Evolutionary conservation across 1,284 basidiomycete genomes (phyloP).

Genomic region (Trametes pubescens): DNA sequence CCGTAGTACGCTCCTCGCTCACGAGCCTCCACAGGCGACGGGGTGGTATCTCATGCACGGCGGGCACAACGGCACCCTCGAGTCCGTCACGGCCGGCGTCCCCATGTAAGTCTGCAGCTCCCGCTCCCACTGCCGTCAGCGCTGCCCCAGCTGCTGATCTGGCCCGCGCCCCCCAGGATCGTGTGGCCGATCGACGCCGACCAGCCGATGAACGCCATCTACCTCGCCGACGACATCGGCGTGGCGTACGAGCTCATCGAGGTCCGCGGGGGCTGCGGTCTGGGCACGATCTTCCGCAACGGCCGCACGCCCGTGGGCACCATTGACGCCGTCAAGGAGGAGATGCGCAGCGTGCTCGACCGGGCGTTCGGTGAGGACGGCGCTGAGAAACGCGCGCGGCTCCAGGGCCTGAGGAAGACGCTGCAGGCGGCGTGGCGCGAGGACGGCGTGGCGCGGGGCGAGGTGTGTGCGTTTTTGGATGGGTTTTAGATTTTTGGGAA

Average conservation of each 20-base stretch:
- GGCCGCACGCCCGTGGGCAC: constrained; percentile 32
- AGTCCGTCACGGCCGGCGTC: constrained; percentile 30
- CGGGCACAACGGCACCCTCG: constrained; percentile 36
- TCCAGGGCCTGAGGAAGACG: constrained; percentile 24
- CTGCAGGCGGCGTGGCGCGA: constrained; percentile 11
- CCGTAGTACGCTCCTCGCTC: neutral
- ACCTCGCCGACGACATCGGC: constrained; percentile 29
- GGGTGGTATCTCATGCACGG: constrained; percentile 38
- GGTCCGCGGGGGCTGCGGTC: constrained; percentile 35
- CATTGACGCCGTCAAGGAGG: constrained; percentile 31
- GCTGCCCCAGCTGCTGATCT: no score
- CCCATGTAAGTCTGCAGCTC: constrained; percentile 18
- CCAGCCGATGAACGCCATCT: constrained; percentile 36
- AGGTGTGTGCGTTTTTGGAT: constrained; percentile 2
- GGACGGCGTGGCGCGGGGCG: constrained; percentile 6
- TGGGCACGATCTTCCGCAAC: constrained; percentile 32
- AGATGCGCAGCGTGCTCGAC: constrained; percentile 27
- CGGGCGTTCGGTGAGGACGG: constrained; percentile 35
- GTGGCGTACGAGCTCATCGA: constrained; percentile 41
- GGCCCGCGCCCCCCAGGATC: constrained; percentile 24
- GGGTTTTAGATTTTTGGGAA: neutral
- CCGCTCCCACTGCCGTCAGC: no score
- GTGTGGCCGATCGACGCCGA: constrained; percentile 38
- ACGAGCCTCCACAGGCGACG: constrained; percentile 21
- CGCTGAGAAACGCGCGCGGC: constrained; percentile 26